A percentile compares a stretch with the other conserved stretches of the same genome.
These are phyloP conservation scores for Ambrosiella xylebori DNA, from an alignment of 2,329 filamentous ascomycete species.

Conservation along the genomic window DNA sequence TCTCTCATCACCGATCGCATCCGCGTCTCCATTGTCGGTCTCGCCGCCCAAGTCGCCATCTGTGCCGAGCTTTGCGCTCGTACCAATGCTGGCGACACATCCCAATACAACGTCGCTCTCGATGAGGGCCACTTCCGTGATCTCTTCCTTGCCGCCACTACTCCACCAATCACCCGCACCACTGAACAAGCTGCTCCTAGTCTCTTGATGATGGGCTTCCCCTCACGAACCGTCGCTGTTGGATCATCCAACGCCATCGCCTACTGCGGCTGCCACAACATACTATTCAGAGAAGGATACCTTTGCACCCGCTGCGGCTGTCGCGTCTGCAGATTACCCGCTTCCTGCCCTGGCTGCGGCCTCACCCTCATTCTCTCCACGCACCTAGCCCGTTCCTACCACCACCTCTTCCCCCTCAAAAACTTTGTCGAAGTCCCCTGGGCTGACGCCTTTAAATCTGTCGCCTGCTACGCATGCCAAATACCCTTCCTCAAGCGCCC, in stretches of 20 bases:
- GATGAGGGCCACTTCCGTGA: constrained; percentile 66
- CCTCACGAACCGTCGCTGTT: constrained; percentile 62
- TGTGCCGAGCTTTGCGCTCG: constrained; percentile 76
- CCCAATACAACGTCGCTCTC: constrained; percentile 66
- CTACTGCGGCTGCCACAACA: constrained; percentile 81
- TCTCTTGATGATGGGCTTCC: constrained; percentile 96
- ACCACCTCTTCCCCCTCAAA: constrained; percentile 75
- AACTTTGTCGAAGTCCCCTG: constrained; percentile 88
- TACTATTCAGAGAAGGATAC: constrained; percentile 69
- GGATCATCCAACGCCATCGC: constrained; percentile 39
- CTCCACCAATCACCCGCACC: constrained; percentile 66
- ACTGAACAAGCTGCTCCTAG: constrained; percentile 40
- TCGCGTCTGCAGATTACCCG: constrained; percentile 78
- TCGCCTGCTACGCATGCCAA: constrained; percentile 64
- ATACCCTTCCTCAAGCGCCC: constrained; percentile 45
- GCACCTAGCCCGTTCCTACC: constrained; percentile 80
- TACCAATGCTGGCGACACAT: constrained; percentile 66
- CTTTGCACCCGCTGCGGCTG: constrained; percentile 73
- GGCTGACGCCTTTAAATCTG: constrained; percentile 45
- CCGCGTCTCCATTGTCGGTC: constrained; percentile 72
- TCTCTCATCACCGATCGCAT: constrained; percentile 68
- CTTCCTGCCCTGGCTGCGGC: constrained; percentile 80
- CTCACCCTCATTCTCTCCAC: constrained; percentile 89
- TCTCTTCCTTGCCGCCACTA: constrained; percentile 74
- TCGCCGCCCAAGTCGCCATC: constrained; percentile 82